phyloP scores from a whole-genome alignment of 768 basidiomycete genomes.

The Fibroporia radiculosa region DNA sequence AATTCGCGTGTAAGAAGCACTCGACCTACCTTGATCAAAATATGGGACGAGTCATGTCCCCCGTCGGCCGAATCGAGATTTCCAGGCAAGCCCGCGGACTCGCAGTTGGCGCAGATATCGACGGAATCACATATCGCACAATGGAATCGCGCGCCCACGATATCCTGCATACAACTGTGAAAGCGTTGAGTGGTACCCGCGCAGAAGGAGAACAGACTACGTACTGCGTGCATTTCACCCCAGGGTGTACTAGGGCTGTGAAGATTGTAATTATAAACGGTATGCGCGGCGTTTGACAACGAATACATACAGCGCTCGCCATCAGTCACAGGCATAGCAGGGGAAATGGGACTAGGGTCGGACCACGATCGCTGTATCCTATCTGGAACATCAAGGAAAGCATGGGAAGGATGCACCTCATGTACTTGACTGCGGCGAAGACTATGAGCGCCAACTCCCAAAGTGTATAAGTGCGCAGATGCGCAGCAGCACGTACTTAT shows the following conservation, averaged over 20 bases:
- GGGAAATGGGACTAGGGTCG: slow-evolving; percentile 27
- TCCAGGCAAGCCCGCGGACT: slow-evolving; percentile 78
- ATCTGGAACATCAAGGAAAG: slow-evolving; percentile 78
- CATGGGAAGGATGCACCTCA: slow-evolving; percentile 84
- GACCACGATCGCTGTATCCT: slow-evolving; percentile 34
- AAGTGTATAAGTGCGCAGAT: background rate
- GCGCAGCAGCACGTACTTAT: slow-evolving; percentile 43
- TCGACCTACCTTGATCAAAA: slow-evolving; percentile 78
- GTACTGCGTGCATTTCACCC: slow-evolving; percentile 82
- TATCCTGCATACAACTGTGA: slow-evolving; percentile 76
- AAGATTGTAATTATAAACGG: background rate
- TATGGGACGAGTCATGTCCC: slow-evolving; percentile 79
- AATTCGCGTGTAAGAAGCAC: background rate
- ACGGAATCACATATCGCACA: slow-evolving; percentile 83
- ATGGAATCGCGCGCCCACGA: slow-evolving; percentile 88
- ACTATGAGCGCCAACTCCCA: slow-evolving; percentile 3
- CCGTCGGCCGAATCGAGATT: slow-evolving; percentile 71
- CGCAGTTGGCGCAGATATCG: slow-evolving; percentile 84
- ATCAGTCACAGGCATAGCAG: slow-evolving; percentile 9
- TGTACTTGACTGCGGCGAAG: slow-evolving; percentile 63
- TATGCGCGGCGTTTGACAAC: slow-evolving; percentile 1
- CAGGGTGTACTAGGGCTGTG: slow-evolving; percentile 68
- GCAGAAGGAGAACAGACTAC: slow-evolving; percentile 21
- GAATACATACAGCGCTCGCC: slow-evolving; percentile 48
- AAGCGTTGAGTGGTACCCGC: background rate